phyloP scores from a whole-genome alignment of 2,329 filamentous ascomycete genomes.

The Pseudopithomyces maydicus region DNA sequence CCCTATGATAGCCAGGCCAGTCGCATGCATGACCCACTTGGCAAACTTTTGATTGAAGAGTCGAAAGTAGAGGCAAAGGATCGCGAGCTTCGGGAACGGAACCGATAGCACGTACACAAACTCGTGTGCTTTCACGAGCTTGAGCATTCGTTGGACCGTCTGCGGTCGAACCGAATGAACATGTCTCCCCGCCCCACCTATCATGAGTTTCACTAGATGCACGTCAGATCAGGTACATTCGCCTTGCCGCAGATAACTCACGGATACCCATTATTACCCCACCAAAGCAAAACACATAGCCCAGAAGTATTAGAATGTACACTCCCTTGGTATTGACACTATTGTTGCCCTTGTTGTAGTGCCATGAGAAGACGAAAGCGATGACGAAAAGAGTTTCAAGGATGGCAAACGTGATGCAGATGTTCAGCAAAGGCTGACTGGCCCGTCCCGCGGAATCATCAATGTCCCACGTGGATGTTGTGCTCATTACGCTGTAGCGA shows the following conservation, averaged over 20 bases:
- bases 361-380: conserved; percentile 24
- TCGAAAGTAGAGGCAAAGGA: conserved; percentile 24
- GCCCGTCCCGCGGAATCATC: neutral
- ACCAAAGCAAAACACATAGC: conserved; percentile 23
- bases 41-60: conserved; percentile 16
- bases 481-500: neutral
- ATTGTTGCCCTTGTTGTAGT: conserved; percentile 18
- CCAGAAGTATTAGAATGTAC: conserved; percentile 15
- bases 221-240: conserved; percentile 2
- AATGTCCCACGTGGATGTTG: neutral
- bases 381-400: conserved; percentile 24
- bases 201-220: conserved; percentile 20
- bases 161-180: conserved; percentile 7
- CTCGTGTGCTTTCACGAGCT: conserved; percentile 24
- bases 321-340: conserved; percentile 16
- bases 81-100: conserved; percentile 24
- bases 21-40: conserved; percentile 14
- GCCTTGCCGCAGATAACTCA: conserved; percentile 5
- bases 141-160: conserved; percentile 16
- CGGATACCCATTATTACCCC: conserved; percentile 22
- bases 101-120: conserved; percentile 21
- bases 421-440: conserved; percentile 21
- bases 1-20: conserved; percentile 14
- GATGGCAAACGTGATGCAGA: conserved; percentile 26
- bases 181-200: conserved; percentile 24